phyloP scores from a whole-genome alignment of 345 rosid species.

The Eucalyptus albens region DNA sequence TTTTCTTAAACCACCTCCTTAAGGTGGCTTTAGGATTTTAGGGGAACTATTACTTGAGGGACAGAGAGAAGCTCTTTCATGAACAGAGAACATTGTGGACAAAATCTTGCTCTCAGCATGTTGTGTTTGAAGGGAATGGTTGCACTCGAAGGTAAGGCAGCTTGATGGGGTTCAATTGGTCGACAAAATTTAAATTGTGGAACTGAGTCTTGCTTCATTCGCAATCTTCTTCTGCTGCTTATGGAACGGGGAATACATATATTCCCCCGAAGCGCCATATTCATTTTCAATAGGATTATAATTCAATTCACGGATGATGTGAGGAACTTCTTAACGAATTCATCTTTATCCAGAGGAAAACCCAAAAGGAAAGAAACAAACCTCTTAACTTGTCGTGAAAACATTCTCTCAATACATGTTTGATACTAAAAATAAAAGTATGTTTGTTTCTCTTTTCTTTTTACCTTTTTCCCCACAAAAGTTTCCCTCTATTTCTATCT shows the following conservation, averaged over 20 bases:
- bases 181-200: background rate
- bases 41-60: too few relatives aligned
- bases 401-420: background rate
- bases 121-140: background rate
- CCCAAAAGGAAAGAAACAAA: background rate
- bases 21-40: too few relatives aligned
- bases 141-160: background rate
- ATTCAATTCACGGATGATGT: background rate
- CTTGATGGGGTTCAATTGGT: background rate
- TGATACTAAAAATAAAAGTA: background rate
- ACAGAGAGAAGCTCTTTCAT: too few relatives aligned
- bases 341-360: too few relatives aligned
- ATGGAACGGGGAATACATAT: background rate
- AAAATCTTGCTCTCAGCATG: too few relatives aligned
- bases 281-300: background rate
- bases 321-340: background rate
- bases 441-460: background rate
- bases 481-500: background rate
- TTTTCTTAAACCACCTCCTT: too few relatives aligned
- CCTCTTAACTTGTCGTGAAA: background rate
- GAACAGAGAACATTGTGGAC: too few relatives aligned
- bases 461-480: background rate
- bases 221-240: background rate
- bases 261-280: background rate
- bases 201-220: background rate